Base-by-base conservation (phyloP, 2,329 filamentous ascomycete genomes). In the Hortaea sp. region DNA sequence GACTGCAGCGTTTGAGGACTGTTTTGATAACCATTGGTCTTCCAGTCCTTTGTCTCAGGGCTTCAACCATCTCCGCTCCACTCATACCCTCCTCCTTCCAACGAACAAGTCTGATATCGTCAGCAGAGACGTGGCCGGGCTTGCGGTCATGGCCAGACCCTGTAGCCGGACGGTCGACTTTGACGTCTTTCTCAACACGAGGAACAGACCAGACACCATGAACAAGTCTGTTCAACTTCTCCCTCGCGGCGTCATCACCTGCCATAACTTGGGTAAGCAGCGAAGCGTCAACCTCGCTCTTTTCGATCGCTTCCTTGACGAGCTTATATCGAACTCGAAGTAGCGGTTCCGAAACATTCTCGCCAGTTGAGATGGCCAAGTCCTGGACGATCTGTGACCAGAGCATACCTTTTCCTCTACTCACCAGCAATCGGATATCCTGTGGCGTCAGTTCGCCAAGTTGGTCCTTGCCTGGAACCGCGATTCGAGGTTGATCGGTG, bases 291-390 rank as follows among this genome's bases (percentile, higher is more conserved):
- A 29, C 20, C 4, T 12, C 35, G 7, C 6, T n/a, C 7, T 10
- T 6, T 7, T 31, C 45, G 39, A 49, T n/a, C 3, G 46, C 46
- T 7, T 29, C 37, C 13, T 42, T 52, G 30, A 55, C 44, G 10
- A 42, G 12, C 13, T n/a, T 30, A 34, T 43, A 48, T 4, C 53
- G 49, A 12, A 11, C 29, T 11, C 41, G 41, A 2, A 55, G 49
- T 9, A 48, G 43, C 1, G 6, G 13, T 13, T 29, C 34, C 6
- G 9, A 13, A n/a, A 6, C 20, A 29, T 30, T 47, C 11, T 49
- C 30, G 13, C 40, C 45, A 20, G 28, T 39, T 3, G n/a, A 31
- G 6, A 47, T 42, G 5, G 43, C n/a, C n/a, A 44, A 47, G 5
- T 34, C 39, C 2, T 43, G 40, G 5, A 49, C 31, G 6, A 49